Evolutionary conservation across 2,329 filamentous ascomycete genomes (phyloP), one percentile per base, ranked within the genome.

Genomic region (Ophiocordyceps unilateralis): DNA sequence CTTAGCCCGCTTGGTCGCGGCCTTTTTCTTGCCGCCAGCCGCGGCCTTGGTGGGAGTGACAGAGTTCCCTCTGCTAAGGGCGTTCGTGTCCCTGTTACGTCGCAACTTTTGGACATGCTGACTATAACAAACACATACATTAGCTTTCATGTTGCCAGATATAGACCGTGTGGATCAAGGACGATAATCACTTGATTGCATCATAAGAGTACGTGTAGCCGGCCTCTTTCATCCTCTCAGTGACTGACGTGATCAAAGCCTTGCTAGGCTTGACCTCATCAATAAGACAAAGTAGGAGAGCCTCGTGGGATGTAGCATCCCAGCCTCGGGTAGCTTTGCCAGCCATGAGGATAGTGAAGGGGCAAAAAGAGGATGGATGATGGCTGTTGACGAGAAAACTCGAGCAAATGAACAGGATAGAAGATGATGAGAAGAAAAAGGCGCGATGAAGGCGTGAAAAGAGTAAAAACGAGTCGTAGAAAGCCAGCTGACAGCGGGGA

Each of bases 71-170:
- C 48, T 51, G 26, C 53, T 39, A 19, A 57, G 47, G 8, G 44
- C 51, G 12, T 47, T 36, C 5, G 51, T 53, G n/a, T 61, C 59
- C 6, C 59, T 56, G 32, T 47, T 55, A 46, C 55, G 58, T 46
- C 62, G 62, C 4, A 69, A 57, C 48, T 68, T 69, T 48, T 66
- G 62, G 8, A 69, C 58, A 28, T 69, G 66, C 50, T 69, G 66
- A 39, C 66, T 69, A 41, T 42, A 43, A 36, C n/a, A n/a, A n/a
- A n/a, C n/a, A n/a, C n/a, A 34, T 3, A 28, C 14, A 12, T 28
- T 11, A 28, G 26, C 26, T 11, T 28, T 28, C 10, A n/a, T n/a
- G n/a, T n/a, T n/a, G n/a, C n/a, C n/a, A 32, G 28, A 15, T 6
- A 37, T 6, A 12, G 30, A 37, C 20, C 14, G 12, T 32, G 28